Evolutionary conservation across 305 asterid species (phyloP).

Genomic region (Fraxinus sp.): DNA sequence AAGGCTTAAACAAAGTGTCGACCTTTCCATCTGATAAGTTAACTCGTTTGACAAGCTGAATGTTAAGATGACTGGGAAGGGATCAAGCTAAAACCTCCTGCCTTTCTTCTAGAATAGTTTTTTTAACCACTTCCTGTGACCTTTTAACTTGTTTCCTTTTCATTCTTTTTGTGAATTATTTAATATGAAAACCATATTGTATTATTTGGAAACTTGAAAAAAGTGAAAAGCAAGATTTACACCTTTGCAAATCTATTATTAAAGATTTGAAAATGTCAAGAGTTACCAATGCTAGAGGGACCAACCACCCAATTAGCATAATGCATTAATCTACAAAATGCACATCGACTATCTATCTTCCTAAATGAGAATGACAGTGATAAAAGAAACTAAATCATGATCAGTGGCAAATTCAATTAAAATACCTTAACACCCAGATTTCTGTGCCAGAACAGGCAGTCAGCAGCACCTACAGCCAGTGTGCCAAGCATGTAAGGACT

Average conservation of each 20-base stretch:
- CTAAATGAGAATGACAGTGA: not conserved
- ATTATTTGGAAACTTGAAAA: not conserved
- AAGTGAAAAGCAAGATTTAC: not conserved
- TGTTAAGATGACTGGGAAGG: not conserved
- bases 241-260: not conserved
- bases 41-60: not conserved
- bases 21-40: not conserved
- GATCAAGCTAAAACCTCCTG: not conserved
- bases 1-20: not conserved
- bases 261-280: not conserved
- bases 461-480: slow-evolving; percentile 43
- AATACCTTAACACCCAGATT: not conserved
- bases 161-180: not conserved
- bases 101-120: not conserved
- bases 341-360: not conserved
- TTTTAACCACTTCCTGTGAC: not conserved
- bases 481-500: slow-evolving; percentile 95
- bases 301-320: not conserved
- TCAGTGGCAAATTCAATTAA: not conserved
- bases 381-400: not conserved
- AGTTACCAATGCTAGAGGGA: not conserved
- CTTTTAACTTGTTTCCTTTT: not conserved
- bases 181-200: not conserved
- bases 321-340: not conserved
- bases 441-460: not conserved